Evolutionary conservation across 2,329 filamentous ascomycete genomes (phyloP).

Genomic region (Sclerotinia minor): DNA sequence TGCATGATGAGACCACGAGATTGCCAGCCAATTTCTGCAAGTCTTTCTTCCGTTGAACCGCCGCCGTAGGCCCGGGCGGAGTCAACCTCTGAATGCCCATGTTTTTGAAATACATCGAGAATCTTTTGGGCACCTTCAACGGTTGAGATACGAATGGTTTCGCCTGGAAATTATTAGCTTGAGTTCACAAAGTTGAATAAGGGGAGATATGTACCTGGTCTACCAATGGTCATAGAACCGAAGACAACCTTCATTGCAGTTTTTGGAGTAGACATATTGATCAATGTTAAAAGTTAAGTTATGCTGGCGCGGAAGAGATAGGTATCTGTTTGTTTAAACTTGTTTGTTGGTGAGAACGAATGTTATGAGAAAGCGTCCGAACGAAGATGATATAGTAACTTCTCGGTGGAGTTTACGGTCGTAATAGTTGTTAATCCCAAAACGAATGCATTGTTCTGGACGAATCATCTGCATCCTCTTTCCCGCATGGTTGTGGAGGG

Average conservation of each 20-base stretch:
- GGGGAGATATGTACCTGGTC: background rate
- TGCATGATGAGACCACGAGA: constrained; percentile 62
- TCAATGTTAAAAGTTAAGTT: background rate
- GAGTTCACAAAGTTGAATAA: too few species aligned
- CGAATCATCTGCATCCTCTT: background rate
- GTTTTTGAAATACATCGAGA: constrained; percentile 63
- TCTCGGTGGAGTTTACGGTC: constrained; percentile 2
- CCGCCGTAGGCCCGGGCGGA: constrained; percentile 65
- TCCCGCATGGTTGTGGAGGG: background rate
- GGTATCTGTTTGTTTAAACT: background rate
- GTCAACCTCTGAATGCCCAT: constrained; percentile 69
- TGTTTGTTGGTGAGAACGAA: background rate
- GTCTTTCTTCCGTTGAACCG: constrained; percentile 65
- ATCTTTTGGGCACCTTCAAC: constrained; percentile 39
- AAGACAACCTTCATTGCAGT: constrained; percentile 27
- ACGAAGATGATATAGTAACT: constrained; percentile 2
- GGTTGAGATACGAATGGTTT: background rate
- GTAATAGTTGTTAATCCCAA: background rate
- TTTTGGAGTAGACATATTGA: constrained; percentile 8
- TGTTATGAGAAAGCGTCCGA: background rate
- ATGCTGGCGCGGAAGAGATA: background rate
- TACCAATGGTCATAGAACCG: constrained; percentile 34
- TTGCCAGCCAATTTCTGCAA: constrained; percentile 58
- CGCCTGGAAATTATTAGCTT: background rate
- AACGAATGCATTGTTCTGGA: background rate